These are phyloP conservation scores for Tricladium varicosporioides DNA, from an alignment of 2,329 filamentous ascomycete species.

Conservation along the genomic window DNA sequence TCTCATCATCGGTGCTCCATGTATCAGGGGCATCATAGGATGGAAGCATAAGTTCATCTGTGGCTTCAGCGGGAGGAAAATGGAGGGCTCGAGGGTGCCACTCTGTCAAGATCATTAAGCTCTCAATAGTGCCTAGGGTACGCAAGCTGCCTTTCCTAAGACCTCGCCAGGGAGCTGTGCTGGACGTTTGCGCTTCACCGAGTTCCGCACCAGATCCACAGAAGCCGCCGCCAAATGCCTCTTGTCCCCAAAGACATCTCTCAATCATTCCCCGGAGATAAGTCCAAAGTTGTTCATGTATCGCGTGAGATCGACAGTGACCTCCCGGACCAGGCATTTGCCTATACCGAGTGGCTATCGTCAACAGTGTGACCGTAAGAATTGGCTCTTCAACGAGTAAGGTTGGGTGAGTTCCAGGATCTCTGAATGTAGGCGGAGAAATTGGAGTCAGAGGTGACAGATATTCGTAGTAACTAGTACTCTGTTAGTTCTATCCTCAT, in stretches of 20 bases:
- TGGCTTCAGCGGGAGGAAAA: conserved; percentile 80
- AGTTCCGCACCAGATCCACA: conserved; percentile 64
- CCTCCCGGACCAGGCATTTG: conserved; percentile 77
- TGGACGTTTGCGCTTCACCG: conserved; percentile 59
- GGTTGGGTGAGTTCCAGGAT: conserved; percentile 74
- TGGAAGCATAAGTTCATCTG: conserved; percentile 66
- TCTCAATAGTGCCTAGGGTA: conserved; percentile 91
- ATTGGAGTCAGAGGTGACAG: conserved; percentile 92
- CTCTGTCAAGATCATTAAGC: conserved; percentile 88
- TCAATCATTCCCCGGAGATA: conserved; percentile 95
- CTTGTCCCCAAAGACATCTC: conserved; percentile 90
- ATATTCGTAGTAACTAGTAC: conserved; percentile 77
- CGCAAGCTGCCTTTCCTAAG: conserved; percentile 76
- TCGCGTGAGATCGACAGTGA: conserved; percentile 80
- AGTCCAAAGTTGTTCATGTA: conserved; percentile 93
- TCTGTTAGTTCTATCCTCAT: conserved; percentile 13
- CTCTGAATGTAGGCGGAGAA: conserved; percentile 84
- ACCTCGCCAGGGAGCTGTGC: conserved; percentile 68
- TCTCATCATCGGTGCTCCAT: conserved; percentile 43
- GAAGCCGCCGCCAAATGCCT: conserved; percentile 89
- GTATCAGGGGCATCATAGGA: conserved; percentile 48
- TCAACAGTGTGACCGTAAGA: conserved; percentile 84
- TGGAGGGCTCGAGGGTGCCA: conserved; percentile 96
- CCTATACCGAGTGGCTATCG: conserved; percentile 85
- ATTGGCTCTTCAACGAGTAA: conserved; percentile 90